Evolutionary conservation across 2,329 filamentous ascomycete species (phyloP).

Genomic region (Epichloe hybrida): DNA sequence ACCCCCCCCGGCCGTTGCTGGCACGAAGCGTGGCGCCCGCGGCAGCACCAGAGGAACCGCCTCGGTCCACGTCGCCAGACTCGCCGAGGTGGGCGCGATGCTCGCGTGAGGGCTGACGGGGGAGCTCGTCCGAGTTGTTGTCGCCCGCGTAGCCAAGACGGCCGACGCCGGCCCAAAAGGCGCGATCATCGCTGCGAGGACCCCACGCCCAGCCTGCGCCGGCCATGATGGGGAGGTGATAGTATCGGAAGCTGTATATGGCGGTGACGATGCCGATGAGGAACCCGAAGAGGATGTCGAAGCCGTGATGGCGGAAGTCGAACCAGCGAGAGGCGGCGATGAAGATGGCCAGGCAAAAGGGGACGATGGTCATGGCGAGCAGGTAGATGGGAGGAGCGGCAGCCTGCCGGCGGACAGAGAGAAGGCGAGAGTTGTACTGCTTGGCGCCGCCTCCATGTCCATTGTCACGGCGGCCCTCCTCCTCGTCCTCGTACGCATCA

Average conservation of each 20-base stretch:
- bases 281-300: conserved; percentile 81
- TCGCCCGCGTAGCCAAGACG: conserved; percentile 40
- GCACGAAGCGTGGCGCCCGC: conserved; percentile 1
- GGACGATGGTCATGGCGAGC: conserved; percentile 54
- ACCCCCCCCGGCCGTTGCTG: too few species aligned
- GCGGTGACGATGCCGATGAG: conserved; percentile 59
- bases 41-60: not conserved
- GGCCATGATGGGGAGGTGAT: conserved; percentile 61
- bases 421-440: conserved; percentile 19
- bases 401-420: conserved; percentile 47
- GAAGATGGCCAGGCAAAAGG: conserved; percentile 64
- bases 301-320: conserved; percentile 82
- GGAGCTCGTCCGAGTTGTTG: conserved; percentile 16
- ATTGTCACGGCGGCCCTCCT: conserved; percentile 15
- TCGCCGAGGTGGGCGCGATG: conserved; percentile 13
- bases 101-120: conserved; percentile 7
- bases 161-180: conserved; percentile 66
- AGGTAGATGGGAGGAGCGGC: conserved; percentile 75
- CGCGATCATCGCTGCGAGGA: conserved; percentile 55
- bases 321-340: conserved; percentile 78
- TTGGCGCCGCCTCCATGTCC: conserved; percentile 4
- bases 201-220: conserved; percentile 88
- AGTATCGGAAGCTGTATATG: conserved; percentile 69
- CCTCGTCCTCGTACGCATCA: conserved; percentile 20
- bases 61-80: conserved; percentile 13